Evolutionary conservation across 805 yeast species (phyloP), one percentile per base, ranked within the genome.

Genomic region (Kurtzmaniella cleridarum): DNA sequence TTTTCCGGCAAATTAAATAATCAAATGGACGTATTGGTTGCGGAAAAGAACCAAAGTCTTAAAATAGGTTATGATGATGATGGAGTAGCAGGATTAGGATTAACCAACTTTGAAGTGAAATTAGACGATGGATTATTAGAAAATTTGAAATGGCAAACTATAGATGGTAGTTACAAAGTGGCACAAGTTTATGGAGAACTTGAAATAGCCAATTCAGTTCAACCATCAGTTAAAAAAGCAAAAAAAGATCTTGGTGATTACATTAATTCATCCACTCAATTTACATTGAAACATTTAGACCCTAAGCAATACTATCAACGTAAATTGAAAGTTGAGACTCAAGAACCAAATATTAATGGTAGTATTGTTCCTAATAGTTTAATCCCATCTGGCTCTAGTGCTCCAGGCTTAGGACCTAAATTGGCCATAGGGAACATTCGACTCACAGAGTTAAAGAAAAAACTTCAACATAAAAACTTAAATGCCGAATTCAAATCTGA

Each of bases 401-500:
- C 17, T 5, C 13, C 33, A 8, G 30, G 47, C 5, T 20, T 20
- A 20, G 24, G 24, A 20, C 62, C 64, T 13, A 64, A 83, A 27
- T 62, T 84, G 36, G 84, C 88, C 13, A 86, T 93, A 42, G 99
- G 99, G 29, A 96, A 90, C 56, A 79, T 93, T 32, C 75, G 84
- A 44, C 66, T 93, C 18, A 84, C 93, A 0, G 95, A 89, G 46
- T 66, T 93, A 36, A 81, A 85, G 51, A 76, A 77, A 48, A 75
- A 72, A 42, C 66, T 93, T 28, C 62, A 69, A 24, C 64, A 70
- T 4, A 60, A 64, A 40, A 84, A 86, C 35, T 76, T 84, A 50
- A 69, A 66, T 38, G 96, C 95, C 1, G 96, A 90, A 53, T 88
- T 91, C 57, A 79, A 84, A 58, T 95, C 96, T 39, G 96, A 89